These are phyloP conservation scores for Penicillium psychrosexuale DNA, from an alignment of 2,329 filamentous ascomycete species.

Conservation along the genomic window DNA sequence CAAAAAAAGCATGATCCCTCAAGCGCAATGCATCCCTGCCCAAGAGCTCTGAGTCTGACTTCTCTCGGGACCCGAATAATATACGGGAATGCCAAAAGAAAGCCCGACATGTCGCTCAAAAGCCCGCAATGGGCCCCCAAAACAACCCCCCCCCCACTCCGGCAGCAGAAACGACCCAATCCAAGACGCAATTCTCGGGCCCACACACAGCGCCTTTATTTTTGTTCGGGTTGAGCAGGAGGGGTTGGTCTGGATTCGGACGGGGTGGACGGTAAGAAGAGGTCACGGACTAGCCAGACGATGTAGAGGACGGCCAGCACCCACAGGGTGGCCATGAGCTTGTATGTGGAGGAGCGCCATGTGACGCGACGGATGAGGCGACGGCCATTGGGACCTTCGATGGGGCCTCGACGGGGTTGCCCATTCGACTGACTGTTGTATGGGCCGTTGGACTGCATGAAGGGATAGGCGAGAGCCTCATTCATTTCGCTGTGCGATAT, in stretches of 20 bases:
- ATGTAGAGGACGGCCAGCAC: slow-evolving; percentile 41
- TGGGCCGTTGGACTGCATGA: slow-evolving; percentile 23
- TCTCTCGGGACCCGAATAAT: background rate
- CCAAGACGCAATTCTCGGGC: background rate
- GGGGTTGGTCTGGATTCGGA: slow-evolving; percentile 16
- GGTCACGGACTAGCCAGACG: slow-evolving; percentile 41
- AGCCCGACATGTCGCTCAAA: background rate
- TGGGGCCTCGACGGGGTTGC: slow-evolving; percentile 35
- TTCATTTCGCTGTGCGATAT: slow-evolving; percentile 39
- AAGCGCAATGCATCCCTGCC: background rate
- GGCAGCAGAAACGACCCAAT: background rate
- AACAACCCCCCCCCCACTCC: background rate
- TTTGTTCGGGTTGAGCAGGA: slow-evolving; percentile 7
- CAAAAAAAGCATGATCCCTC: background rate
- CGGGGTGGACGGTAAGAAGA: slow-evolving; percentile 34
- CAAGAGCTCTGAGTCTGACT: background rate
- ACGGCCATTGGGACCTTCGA: slow-evolving; percentile 41
- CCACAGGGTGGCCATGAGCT: slow-evolving; percentile 42
- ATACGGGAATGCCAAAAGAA: background rate
- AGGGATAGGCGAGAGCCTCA: slow-evolving; percentile 36
- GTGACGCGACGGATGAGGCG: slow-evolving; percentile 41
- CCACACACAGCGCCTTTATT: background rate
- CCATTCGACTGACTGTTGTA: slow-evolving; percentile 2
- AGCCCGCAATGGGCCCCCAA: background rate
- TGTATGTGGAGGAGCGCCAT: slow-evolving; percentile 44